These are phyloP conservation scores for Phytophthora syringae DNA, from an alignment of 352 stramenopile genomes.

Conservation along the genomic window DNA sequence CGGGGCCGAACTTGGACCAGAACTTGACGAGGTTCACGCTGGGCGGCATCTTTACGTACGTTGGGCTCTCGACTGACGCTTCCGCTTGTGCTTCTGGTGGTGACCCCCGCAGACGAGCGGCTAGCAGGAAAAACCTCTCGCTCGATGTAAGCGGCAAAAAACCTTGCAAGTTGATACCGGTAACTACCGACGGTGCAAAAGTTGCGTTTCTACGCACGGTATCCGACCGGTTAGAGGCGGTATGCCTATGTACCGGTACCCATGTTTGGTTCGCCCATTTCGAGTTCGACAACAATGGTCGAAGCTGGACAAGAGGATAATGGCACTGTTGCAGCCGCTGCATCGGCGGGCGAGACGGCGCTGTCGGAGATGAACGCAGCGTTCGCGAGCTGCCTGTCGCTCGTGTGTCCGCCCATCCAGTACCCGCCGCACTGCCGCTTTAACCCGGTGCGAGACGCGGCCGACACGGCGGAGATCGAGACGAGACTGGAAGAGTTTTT, in stretches of 20 bases:
- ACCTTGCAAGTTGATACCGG: conserved; percentile 4
- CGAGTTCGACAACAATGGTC: conserved; percentile 32
- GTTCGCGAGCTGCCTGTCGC: conserved; percentile 75
- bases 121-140: conserved; percentile 45
- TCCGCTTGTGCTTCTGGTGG: conserved; percentile 39
- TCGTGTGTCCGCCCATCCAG: conserved; percentile 82
- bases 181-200: neutral
- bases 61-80: conserved; percentile 19
- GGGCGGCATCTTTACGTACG: conserved; percentile 46
- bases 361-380: conserved; percentile 77
- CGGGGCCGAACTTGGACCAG: conserved; percentile 74
- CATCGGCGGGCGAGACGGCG: conserved; percentile 41
- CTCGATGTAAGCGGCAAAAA: conserved; percentile 25
- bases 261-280: too few species aligned
- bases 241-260: neutral
- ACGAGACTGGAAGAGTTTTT: conserved; percentile 79
- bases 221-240: neutral
- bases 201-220: conserved; percentile 6
- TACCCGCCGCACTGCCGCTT: conserved; percentile 87
- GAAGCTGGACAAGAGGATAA: conserved; percentile 17
- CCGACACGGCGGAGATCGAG: conserved; percentile 79
- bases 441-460: conserved; percentile 82
- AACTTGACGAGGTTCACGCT: conserved; percentile 63
- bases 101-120: conserved; percentile 23
- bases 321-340: neutral